Percentiles rank a stretch among this genome's conserved stretches.
Evolutionary conservation across 768 basidiomycete genomes (phyloP).

Genomic region (Tylopilus plumbeoviolaceoides): DNA sequence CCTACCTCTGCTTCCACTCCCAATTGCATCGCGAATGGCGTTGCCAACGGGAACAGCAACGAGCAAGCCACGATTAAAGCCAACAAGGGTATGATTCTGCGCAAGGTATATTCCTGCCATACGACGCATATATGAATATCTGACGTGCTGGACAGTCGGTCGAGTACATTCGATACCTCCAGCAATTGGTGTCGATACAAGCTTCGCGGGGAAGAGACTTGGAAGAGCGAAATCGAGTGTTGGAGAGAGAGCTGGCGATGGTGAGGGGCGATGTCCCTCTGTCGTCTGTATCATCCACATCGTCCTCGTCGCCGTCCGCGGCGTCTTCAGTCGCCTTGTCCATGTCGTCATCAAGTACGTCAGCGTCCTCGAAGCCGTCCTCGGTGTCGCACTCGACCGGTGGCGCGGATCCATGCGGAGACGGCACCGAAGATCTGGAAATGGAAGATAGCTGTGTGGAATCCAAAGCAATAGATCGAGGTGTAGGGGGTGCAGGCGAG

Average conservation of each 20-base stretch:
- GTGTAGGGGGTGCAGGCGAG: not conserved
- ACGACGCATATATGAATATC: not conserved
- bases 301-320: slow-evolving; percentile 18
- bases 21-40: slow-evolving; percentile 3
- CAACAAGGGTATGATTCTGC: slow-evolving; percentile 91
- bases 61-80: slow-evolving; percentile 66
- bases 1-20: slow-evolving; percentile 18
- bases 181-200: slow-evolving; percentile 80
- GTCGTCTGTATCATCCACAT: slow-evolving; percentile 8
- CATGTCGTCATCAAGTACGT: slow-evolving; percentile 12
- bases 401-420: not conserved
- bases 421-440: slow-evolving; percentile 12
- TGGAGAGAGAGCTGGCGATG: slow-evolving; percentile 29
- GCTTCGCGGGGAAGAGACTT: slow-evolving; percentile 75
- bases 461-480: slow-evolving; percentile 1
- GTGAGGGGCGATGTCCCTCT: slow-evolving; percentile 16
- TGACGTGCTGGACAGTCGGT: slow-evolving; percentile 35
- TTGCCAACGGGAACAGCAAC: not conserved
- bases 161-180: slow-evolving; percentile 67
- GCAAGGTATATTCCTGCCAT: slow-evolving; percentile 49
- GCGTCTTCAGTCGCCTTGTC: slow-evolving; percentile 17
- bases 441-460: slow-evolving; percentile 12
- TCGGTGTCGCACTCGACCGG: slow-evolving; percentile 1
- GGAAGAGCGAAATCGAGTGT: slow-evolving; percentile 59
- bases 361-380: slow-evolving; percentile 8